Evolutionary conservation across 805 yeast species (phyloP).

Genomic region (Sungouiella thailandica): DNA sequence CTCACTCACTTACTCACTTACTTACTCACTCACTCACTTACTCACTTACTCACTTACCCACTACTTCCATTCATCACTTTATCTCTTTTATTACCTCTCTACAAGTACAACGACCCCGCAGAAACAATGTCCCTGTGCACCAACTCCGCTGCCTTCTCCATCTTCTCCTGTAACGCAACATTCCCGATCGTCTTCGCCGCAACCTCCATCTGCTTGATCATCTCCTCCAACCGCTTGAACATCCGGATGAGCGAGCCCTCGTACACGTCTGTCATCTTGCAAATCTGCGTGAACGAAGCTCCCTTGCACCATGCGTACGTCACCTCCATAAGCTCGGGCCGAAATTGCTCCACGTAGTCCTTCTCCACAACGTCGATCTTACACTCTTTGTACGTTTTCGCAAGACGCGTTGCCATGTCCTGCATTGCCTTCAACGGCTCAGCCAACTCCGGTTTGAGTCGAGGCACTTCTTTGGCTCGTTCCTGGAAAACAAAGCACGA

Average conservation of each 20-base stretch:
- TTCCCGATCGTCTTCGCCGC: slow-evolving; percentile 97
- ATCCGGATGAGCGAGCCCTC: slow-evolving; percentile 95
- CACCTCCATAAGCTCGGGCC: slow-evolving; percentile 94
- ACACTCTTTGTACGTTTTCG: slow-evolving; percentile 83
- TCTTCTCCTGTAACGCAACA: slow-evolving; percentile 75
- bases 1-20: background rate
- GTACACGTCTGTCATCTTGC: slow-evolving; percentile 98
- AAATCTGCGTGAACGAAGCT: slow-evolving; percentile 91
- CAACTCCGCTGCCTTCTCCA: slow-evolving; percentile 78
- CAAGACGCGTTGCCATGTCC: slow-evolving; percentile 87
- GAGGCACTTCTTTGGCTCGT: slow-evolving; percentile 81
- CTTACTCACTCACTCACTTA: background rate
- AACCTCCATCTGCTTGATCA: slow-evolving; percentile 80
- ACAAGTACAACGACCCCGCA: slow-evolving; percentile 86
- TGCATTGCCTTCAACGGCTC: slow-evolving; percentile 86
- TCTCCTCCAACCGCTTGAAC: slow-evolving; percentile 91
- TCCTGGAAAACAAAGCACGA: slow-evolving; percentile 98
- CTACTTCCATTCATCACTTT: background rate
- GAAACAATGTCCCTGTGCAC: slow-evolving; percentile 95
- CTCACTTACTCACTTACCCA: background rate
- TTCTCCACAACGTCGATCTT: slow-evolving; percentile 87
- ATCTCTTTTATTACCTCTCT: slow-evolving; percentile 8
- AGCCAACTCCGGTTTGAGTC: slow-evolving; percentile 82
- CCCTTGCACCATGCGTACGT: slow-evolving; percentile 97
- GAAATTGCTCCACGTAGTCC: slow-evolving; percentile 87